Percentiles rank a stretch among this genome's conserved stretches.
phyloP scores from a whole-genome alignment of 169 alveolate species.

The Plasmodium billcollinsi region DNA sequence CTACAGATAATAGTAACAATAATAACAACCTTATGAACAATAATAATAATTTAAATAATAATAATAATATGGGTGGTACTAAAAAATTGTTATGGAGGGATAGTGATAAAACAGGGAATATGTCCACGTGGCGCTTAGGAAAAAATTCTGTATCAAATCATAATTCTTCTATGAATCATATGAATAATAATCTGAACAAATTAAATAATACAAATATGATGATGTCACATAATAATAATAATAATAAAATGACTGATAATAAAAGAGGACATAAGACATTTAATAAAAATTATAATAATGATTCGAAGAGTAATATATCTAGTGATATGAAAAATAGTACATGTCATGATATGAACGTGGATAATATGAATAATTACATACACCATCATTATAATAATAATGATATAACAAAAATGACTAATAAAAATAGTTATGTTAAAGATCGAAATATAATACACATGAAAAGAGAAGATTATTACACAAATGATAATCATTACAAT shows the following conservation, averaged over 20 bases:
- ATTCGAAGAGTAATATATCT: background rate
- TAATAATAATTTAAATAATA: background rate
- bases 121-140: constrained; percentile 10
- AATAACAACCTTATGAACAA: background rate
- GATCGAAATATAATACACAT: constrained; percentile 10
- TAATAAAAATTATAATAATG: constrained; percentile 18
- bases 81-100: constrained; percentile 27
- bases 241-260: background rate
- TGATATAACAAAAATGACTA: background rate
- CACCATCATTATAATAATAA: background rate
- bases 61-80: background rate
- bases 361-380: too few species aligned
- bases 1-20: background rate
- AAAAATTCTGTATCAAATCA: background rate
- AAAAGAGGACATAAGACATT: background rate
- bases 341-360: background rate
- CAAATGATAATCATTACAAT: too few species aligned
- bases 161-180: too few species aligned
- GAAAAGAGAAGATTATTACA: constrained; percentile 20
- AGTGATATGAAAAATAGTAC: background rate
- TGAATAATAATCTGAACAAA: too few species aligned
- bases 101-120: background rate
- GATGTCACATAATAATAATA: too few species aligned
- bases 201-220: too few species aligned
- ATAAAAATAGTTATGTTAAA: background rate